Conservation (phyloP, 495 filamentous ascomycete species). For the Terfezia claveryi region DNA sequence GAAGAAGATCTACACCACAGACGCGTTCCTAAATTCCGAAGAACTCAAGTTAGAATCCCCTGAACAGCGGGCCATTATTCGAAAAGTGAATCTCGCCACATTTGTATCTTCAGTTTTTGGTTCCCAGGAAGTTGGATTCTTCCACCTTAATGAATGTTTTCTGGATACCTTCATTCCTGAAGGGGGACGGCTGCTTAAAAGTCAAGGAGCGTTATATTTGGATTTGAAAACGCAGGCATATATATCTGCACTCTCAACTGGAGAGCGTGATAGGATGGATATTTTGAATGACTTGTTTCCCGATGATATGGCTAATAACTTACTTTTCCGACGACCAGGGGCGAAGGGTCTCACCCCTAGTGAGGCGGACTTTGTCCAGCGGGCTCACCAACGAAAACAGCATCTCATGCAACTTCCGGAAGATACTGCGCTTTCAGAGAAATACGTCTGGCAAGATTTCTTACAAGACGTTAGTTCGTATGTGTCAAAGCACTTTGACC, state of each 20-base stretch:
- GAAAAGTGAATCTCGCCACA: conserved; percentile 70
- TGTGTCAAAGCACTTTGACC: conserved; percentile 50
- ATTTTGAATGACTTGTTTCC: conserved; percentile 58
- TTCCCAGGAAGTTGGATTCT: conserved; percentile 58
- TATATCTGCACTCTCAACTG: conserved; percentile 44
- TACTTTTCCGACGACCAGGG: conserved; percentile 43
- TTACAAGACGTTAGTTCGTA: conserved; percentile 49
- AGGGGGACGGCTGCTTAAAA: conserved; percentile 46
- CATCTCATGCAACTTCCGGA: conserved; percentile 42
- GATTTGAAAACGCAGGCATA: conserved; percentile 75
- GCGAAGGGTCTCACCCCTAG: conserved; percentile 40
- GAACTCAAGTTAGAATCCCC: conserved; percentile 48
- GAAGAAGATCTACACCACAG: conserved; percentile 52
- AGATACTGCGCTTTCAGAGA: conserved; percentile 43
- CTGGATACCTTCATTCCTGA: conserved; percentile 65
- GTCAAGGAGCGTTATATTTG: conserved; percentile 48
- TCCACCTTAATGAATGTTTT: conserved; percentile 66
- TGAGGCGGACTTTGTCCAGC: conserved; percentile 52
- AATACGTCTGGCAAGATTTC: conserved; percentile 65
- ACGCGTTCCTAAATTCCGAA: conserved; percentile 47
- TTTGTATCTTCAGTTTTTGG: conserved; percentile 68
- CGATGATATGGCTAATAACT: conserved; percentile 36
- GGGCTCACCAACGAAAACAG: conserved; percentile 39
- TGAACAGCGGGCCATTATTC: conserved; percentile 50
- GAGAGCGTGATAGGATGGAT: conserved; percentile 40